phyloP scores from a whole-genome alignment of 2,329 filamentous ascomycete species.

The Ceratocystis smalleyi region DNA sequence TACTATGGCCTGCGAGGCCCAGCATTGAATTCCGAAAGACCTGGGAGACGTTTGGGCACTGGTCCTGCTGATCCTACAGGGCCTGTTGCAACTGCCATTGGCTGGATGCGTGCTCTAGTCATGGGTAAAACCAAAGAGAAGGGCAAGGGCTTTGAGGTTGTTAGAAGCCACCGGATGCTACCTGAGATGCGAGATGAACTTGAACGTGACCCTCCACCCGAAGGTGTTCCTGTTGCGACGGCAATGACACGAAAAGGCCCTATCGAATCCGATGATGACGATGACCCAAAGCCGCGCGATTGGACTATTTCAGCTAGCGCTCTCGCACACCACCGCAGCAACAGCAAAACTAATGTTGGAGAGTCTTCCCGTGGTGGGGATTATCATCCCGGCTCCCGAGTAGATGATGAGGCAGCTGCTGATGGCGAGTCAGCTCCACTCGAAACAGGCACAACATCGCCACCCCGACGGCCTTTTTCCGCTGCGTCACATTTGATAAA shows the following conservation, averaged over 20 bases:
- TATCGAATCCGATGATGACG: constrained; percentile 50
- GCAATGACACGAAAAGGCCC: constrained; percentile 43
- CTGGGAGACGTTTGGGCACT: constrained; percentile 74
- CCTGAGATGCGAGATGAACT: constrained; percentile 36
- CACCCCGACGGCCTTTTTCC: constrained; percentile 11
- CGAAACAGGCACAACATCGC: not conserved
- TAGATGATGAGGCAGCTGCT: constrained; percentile 14
- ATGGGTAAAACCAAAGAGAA: constrained; percentile 84
- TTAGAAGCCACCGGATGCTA: constrained; percentile 75
- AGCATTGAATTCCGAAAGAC: constrained; percentile 65
- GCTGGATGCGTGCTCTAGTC: constrained; percentile 71
- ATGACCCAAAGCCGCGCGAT: constrained; percentile 22
- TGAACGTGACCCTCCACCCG: constrained; percentile 50
- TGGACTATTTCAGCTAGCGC: constrained; percentile 18
- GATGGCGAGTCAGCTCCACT: constrained; percentile 10
- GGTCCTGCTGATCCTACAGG: constrained; percentile 90
- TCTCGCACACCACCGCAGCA: not conserved
- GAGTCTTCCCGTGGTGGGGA: constrained; percentile 29
- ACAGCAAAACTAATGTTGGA: constrained; percentile 26
- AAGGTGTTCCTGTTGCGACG: constrained; percentile 51
- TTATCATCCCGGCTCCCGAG: constrained; percentile 15
- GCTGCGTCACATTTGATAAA: not conserved
- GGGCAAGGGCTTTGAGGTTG: constrained; percentile 91
- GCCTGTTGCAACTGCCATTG: constrained; percentile 72
- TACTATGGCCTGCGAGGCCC: constrained; percentile 79